Evolutionary conservation across 371 early-diverging fungal species (phyloP), one percentile per base, ranked within the genome.

Genomic region (Basidiobolus meristosporus): DNA sequence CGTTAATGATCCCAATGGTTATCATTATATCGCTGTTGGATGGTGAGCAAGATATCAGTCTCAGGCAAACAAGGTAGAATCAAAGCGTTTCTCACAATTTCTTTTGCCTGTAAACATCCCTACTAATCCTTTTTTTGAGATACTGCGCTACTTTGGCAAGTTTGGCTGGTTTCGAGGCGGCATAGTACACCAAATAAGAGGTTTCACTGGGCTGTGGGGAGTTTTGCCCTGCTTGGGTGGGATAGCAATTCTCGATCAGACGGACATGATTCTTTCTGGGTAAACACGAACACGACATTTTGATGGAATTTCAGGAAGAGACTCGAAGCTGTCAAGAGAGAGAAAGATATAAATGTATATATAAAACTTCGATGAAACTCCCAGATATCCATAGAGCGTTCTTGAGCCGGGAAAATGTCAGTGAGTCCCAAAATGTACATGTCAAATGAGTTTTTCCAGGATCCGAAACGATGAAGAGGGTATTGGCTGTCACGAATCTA

Each of bases 91-190:
- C 26, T 32, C 23, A 40, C 41, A 31, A n/a, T 7, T 31, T 19
- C 9, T 31, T 29, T 7, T 29, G 30, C 30, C 32, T 40, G 20
- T 40, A 31, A 31, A 14, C 18, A 33, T 40, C 41, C 9, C 30
- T 30, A 11, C n/a, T 16, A 15, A 40, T 31, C 19, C 31, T 16
- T 14, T 33, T 30, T 7, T 30, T 33, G 17, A 40, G 30, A 29
- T 30, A 40, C n/a, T 31, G 17, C 14, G 32, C 41, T n/a, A 40
- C 32, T 31, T 40, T 40, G 31, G 41, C 32, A 30, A 40, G 31
- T 33, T 40, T 40, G 12, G 41, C 41, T 2, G 41, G 41, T n/a
- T 40, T 40, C 18, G 41, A 30, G 31, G 41, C 32, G 30, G 41
- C 41, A 10, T 40, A 40, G 17, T 31, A 40, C 32, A 40, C 30